Evolutionary conservation across 2,329 filamentous ascomycete species (phyloP).

Genomic region (Exophiala sp.): DNA sequence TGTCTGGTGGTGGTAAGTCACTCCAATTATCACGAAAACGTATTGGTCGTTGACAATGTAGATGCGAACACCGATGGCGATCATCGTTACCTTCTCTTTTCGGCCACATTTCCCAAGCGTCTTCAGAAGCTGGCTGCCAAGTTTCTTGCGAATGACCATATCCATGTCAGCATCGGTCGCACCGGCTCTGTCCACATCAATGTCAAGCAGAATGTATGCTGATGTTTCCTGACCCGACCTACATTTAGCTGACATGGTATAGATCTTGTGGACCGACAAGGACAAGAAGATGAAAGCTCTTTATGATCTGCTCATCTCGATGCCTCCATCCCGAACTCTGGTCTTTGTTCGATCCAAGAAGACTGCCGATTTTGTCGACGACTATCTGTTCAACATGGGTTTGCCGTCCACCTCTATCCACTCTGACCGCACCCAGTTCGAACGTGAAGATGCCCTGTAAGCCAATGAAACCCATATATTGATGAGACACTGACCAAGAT

Average conservation of each 20-base stretch:
- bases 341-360: slow-evolving; percentile 83
- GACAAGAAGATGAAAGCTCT: slow-evolving; percentile 64
- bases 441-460: slow-evolving; percentile 84
- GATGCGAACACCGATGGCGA: slow-evolving; percentile 71
- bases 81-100: slow-evolving; percentile 74
- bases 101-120: slow-evolving; percentile 81
- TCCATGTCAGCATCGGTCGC: slow-evolving; percentile 80
- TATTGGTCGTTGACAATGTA: slow-evolving; percentile 31
- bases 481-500: slow-evolving; percentile 19
- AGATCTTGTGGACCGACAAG: slow-evolving; percentile 62
- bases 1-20: slow-evolving; percentile 69
- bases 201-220: slow-evolving; percentile 62
- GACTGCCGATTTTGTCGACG: slow-evolving; percentile 76
- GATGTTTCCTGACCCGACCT: background rate
- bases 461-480: slow-evolving; percentile 29
- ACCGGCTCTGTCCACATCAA: slow-evolving; percentile 76
- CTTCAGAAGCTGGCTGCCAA: slow-evolving; percentile 70
- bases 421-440: slow-evolving; percentile 74
- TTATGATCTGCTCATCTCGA: slow-evolving; percentile 63
- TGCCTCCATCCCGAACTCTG: slow-evolving; percentile 69
- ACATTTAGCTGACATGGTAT: slow-evolving; percentile 16
- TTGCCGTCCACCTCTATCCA: slow-evolving; percentile 87
- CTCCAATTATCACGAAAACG: slow-evolving; percentile 9
- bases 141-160: slow-evolving; percentile 66
- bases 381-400: slow-evolving; percentile 72